Base-by-base conservation (phyloP, 371 early-diverging fungal genomes). In the Apophysomyces elegans region DNA sequence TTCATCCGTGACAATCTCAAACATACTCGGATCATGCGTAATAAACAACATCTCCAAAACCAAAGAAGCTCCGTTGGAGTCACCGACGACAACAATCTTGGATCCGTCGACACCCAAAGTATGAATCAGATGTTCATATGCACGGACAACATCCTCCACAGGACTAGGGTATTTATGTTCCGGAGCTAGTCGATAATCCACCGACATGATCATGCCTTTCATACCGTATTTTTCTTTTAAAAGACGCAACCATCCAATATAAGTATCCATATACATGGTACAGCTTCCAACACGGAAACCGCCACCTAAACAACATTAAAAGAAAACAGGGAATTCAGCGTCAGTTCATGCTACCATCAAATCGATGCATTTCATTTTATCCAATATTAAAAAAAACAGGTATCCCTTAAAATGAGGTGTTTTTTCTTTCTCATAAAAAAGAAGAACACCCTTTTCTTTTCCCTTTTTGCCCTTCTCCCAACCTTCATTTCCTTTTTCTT, bases 221-320 rank as follows among this genome's bases (percentile, higher is more conserved):
- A 83, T n/a, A 5, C 73, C 67, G 37, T 79, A 76, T 44, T 83
- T 75, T 16, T 74, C 72, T 61, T 80, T 78, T 0, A 83, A 58
- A 0, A 69, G 43, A 1, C 74, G 68, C 1, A 83, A 63, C 77
- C 78, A 79, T 32, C 70, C 70, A 57, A 83, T 73, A n/a, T 71
- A 69, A 26, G 76, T 74, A 44, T 80, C 83, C 79, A 80, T 77
- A 43, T 73, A 83, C 83, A 83, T 83, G 44, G 79, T 83, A 45
- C 77, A 74, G 43, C 63, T 77, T 5, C 83, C 83, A 7, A 83
- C 68, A 57, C 83, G 72, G 56, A 80, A 83, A 13, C 83, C 83
- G 44, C 83, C 80, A 63, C 83, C 81, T 81, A 58, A 26, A 26
- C 32, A 26, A 26, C 32, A 26, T 1, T 26, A 26, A 26, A 26